A percentile compares a stretch with the other conserved stretches of the same genome.
Conservation (phyloP, 345 rosid genomes). For the Lagerstroemia speciosa region DNA sequence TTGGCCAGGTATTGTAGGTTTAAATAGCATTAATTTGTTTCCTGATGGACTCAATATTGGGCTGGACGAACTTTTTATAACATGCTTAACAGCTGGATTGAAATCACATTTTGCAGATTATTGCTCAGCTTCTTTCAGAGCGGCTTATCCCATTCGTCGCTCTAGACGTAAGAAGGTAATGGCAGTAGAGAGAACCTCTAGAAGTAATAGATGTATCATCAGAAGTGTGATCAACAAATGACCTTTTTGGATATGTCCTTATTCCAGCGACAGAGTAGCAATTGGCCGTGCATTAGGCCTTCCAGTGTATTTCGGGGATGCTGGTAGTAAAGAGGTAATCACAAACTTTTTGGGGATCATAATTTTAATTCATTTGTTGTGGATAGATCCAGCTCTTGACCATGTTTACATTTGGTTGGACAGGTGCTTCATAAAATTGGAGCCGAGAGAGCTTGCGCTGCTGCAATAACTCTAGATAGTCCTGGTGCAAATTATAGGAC, state of each 20-base stretch:
- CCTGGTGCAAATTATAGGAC: slow-evolving; percentile 99
- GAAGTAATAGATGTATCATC: not conserved
- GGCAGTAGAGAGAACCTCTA: not conserved
- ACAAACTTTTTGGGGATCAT: not conserved
- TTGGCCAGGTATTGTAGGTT: slow-evolving; percentile 72
- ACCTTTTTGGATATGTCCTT: not conserved
- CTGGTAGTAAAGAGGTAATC: slow-evolving; percentile 95
- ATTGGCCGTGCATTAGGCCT: slow-evolving; percentile 90
- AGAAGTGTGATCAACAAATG: not conserved
- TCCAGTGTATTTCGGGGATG: slow-evolving; percentile 97
- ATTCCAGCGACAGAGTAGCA: slow-evolving; percentile 90
- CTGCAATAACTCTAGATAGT: slow-evolving; percentile 85
- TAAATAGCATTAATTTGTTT: not conserved
- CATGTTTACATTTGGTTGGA: slow-evolving; percentile 7
- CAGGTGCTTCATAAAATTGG: slow-evolving; percentile 97
- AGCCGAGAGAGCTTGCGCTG: slow-evolving; percentile 95
- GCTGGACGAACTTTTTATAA: not conserved
- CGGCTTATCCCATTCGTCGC: slow-evolving; percentile 96
- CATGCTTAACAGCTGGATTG: not conserved
- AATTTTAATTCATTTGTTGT: not conserved
- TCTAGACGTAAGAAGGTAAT: slow-evolving; percentile 89
- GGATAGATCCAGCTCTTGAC: not conserved
- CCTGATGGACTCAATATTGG: not conserved
- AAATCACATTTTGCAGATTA: slow-evolving; percentile 47
- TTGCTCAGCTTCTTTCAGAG: slow-evolving; percentile 98